Evolutionary conservation across 1,284 basidiomycete species (phyloP).

Genomic region (Boletellus dicymbophilus): DNA sequence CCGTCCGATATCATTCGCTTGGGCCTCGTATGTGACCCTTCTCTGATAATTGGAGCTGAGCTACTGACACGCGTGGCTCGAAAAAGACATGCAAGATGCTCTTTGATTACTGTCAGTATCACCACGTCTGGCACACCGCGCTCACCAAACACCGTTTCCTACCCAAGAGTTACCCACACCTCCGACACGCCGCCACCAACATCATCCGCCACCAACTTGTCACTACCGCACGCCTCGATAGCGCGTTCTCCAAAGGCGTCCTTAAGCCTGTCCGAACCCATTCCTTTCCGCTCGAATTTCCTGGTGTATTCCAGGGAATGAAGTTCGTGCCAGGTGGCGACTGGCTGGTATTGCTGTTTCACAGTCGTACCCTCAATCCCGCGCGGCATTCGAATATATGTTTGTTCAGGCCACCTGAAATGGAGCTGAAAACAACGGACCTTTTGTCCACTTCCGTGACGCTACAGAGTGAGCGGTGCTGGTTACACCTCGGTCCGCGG

Average conservation of each 20-base stretch:
- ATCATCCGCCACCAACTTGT: conserved; percentile 24
- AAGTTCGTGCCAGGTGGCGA: conserved; percentile 31
- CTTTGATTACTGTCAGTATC: conserved; percentile 23
- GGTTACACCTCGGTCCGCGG: conserved; percentile 18
- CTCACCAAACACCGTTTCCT: conserved; percentile 28
- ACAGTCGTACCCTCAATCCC: conserved; percentile 33
- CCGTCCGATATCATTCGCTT: conserved; percentile 25
- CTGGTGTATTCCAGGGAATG: conserved; percentile 32
- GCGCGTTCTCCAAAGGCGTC: conserved; percentile 16
- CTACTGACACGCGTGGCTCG: background rate
- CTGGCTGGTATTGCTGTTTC: conserved; percentile 33
- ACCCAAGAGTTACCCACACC: conserved; percentile 26
- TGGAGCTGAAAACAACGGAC: background rate
- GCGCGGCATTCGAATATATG: conserved; percentile 32
- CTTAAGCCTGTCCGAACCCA: conserved; percentile 22
- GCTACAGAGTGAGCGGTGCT: conserved; percentile 31
- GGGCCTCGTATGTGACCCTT: conserved; percentile 24
- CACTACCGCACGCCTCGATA: conserved; percentile 25
- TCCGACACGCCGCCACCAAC: conserved; percentile 16
- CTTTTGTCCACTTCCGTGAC: conserved; percentile 17
- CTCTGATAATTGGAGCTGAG: background rate
- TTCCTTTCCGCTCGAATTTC: conserved; percentile 31
- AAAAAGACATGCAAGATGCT: conserved; percentile 30
- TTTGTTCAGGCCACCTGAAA: conserved; percentile 22
- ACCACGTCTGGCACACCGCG: conserved; percentile 25